Conservation (phyloP, 164 flowering plant genomes). For the Vitis riparia region DNA sequence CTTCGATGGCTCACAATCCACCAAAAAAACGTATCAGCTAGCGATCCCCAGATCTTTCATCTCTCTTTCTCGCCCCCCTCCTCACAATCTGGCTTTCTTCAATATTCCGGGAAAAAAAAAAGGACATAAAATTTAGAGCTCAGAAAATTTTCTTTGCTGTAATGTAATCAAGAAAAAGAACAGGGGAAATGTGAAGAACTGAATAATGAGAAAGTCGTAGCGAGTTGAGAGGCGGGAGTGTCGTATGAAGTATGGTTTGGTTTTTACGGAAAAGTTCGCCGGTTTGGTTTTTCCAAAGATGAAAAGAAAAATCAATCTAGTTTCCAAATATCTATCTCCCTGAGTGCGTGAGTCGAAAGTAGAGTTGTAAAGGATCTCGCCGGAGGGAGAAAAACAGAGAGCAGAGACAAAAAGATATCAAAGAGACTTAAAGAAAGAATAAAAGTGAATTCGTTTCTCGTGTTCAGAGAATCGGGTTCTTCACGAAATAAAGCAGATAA, state of each 20-base stretch:
- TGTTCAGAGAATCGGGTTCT: constrained; percentile 56
- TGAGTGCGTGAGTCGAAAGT: not conserved
- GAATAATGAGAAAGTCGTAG: not conserved
- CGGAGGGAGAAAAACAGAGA: not conserved
- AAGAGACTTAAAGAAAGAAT: constrained; percentile 14
- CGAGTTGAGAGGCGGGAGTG: not conserved
- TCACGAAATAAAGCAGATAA: constrained; percentile 28
- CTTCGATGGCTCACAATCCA: constrained; percentile 13
- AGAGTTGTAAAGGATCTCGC: constrained; percentile 1
- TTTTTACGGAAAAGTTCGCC: constrained; percentile 25
- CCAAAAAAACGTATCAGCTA: not conserved
- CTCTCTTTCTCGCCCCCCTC: not conserved
- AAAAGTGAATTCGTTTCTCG: constrained; percentile 31
- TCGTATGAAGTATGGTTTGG: constrained; percentile 6
- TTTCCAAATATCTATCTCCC: constrained; percentile 17
- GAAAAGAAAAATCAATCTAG: constrained; percentile 11
- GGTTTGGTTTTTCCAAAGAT: constrained; percentile 23
- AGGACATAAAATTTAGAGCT: not conserved
- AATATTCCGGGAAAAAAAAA: not conserved
- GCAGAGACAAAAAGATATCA: constrained; percentile 5
- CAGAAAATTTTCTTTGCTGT: not conserved
- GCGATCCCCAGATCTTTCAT: constrained; percentile 17
- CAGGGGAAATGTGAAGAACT: not conserved
- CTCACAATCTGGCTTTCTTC: constrained; percentile 1
- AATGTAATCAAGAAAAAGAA: not conserved